Conservation (phyloP, 108 stramenopile species). For the Aurantiochytrium sp. region DNA sequence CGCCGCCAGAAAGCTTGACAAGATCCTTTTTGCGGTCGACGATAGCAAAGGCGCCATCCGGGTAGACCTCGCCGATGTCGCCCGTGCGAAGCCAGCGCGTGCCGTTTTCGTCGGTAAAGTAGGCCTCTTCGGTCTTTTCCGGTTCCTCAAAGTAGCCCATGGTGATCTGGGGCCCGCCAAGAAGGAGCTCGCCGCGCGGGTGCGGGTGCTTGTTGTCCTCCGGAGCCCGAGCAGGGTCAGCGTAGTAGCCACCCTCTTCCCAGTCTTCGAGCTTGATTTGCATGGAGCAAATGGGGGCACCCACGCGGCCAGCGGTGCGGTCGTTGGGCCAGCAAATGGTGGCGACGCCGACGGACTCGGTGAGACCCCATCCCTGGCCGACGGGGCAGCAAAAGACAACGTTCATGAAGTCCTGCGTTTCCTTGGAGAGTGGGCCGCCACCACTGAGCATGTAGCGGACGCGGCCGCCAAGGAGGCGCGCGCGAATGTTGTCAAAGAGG, state of each 20-base stretch:
- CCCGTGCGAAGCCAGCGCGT: conserved; percentile 24
- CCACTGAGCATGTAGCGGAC: conserved; percentile 11
- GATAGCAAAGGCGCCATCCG: conserved; percentile 14
- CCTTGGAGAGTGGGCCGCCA: conserved; percentile 16
- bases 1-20: conserved; percentile 40
- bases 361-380: conserved; percentile 26
- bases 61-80: conserved; percentile 19
- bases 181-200: neutral
- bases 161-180: neutral
- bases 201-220: neutral
- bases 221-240: neutral
- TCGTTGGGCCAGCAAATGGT: conserved; percentile 15
- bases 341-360: conserved; percentile 20
- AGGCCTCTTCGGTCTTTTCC: conserved; percentile 23
- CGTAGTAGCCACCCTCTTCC: conserved; percentile 25
- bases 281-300: conserved; percentile 5
- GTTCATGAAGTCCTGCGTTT: conserved; percentile 20
- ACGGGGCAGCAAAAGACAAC: conserved; percentile 26
- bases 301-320: neutral
- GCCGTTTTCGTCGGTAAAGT: neutral
- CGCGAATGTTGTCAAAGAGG: conserved; percentile 24
- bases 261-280: conserved; percentile 28
- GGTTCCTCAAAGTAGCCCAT: conserved; percentile 23
- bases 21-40: conserved; percentile 62
- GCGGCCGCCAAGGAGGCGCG: conserved; percentile 25